phyloP scores from a whole-genome alignment of 176 grass and related monocot species.

The Hordeum vulgare region DNA sequence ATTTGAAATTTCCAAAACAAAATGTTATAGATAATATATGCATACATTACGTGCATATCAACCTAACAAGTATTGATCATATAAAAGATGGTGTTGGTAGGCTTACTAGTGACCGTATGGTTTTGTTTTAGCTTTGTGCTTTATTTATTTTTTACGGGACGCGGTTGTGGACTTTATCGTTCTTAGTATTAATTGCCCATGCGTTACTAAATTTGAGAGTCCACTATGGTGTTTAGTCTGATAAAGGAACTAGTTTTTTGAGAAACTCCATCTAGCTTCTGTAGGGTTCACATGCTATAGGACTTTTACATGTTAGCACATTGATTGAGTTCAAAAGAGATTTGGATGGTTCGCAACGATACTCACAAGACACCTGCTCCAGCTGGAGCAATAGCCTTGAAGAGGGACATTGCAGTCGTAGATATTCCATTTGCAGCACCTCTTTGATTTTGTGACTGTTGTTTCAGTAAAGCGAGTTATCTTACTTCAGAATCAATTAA shows the following conservation, averaged over 20 bases:
- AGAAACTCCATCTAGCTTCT: background rate
- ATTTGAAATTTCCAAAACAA: background rate
- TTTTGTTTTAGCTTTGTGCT: background rate
- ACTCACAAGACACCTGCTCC: background rate
- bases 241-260: background rate
- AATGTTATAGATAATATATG: background rate
- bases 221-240: background rate
- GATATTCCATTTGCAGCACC: slow-evolving; percentile 8
- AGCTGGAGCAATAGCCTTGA: background rate
- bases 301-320: background rate
- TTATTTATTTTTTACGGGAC: no score
- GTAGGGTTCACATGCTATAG: background rate
- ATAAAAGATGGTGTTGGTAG: background rate
- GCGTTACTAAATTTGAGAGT: background rate
- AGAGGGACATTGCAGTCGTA: background rate
- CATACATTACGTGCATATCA: background rate
- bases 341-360: no score
- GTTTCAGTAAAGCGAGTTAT: background rate
- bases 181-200: background rate
- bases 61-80: background rate
- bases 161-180: background rate
- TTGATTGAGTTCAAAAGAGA: background rate
- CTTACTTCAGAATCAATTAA: no score
- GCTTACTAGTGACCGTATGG: no score
- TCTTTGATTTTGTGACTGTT: slow-evolving; percentile 1